Conservation (phyloP, 345 rosid genomes). For the Physaria fendleri region DNA sequence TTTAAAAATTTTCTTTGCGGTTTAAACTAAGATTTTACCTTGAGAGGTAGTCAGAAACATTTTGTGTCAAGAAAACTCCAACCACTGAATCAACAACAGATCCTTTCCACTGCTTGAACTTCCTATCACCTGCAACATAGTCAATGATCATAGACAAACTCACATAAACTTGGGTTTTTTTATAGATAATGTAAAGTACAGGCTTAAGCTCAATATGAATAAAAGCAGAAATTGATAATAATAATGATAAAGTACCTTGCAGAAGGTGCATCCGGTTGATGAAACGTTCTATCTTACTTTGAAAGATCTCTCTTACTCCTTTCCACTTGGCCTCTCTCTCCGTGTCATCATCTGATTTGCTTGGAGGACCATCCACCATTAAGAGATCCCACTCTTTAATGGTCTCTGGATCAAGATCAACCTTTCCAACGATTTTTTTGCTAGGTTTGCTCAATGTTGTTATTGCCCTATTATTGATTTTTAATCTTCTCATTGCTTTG, state of each 20-base stretch:
- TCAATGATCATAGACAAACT: neutral
- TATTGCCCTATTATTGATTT: neutral
- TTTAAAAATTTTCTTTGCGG: too few species aligned
- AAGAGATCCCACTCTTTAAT: constrained; percentile 34
- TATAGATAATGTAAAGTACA: neutral
- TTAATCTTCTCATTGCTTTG: constrained; percentile 4
- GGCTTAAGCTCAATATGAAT: neutral
- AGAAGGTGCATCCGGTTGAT: constrained; percentile 31
- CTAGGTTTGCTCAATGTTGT: neutral
- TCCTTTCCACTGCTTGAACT: constrained; percentile 55
- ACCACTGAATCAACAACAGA: constrained; percentile 61
- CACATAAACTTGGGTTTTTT: neutral
- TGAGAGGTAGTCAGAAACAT: constrained; percentile 48
- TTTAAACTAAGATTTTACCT: constrained; percentile 37
- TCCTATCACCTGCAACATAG: constrained; percentile 39
- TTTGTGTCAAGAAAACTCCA: constrained; percentile 67
- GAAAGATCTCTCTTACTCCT: constrained; percentile 29
- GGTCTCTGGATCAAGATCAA: constrained; percentile 38
- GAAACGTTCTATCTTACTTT: constrained; percentile 29
- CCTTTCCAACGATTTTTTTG: constrained; percentile 16
- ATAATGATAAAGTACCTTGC: constrained; percentile 31
- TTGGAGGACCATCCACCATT: constrained; percentile 18
- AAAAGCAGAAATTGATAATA: neutral
- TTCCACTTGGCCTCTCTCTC: constrained; percentile 34
- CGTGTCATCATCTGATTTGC: constrained; percentile 7